Base-by-base conservation (phyloP, 768 basidiomycete genomes). In the Melanogaster broomeanus region DNA sequence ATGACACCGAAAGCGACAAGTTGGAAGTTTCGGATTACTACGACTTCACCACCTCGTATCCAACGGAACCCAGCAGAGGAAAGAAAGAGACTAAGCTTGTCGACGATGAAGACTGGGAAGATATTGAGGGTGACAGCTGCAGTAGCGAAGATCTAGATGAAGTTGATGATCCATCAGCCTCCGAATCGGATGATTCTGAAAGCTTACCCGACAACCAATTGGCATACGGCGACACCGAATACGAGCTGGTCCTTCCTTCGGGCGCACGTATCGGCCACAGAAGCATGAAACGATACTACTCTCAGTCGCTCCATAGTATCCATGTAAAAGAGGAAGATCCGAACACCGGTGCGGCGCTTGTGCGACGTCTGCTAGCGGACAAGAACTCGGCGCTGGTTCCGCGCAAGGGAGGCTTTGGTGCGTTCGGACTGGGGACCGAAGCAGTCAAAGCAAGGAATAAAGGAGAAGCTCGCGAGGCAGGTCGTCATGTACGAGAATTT, bases 401-500 rank as follows among this genome's bases (percentile, higher is more conserved):
- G 0, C 74, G 83, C 12, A 87, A 78, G 59, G 94, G 91, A 33
- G 94, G 90, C 2, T 92, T 84, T 55, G 94, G 95, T 22, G 92
- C 91, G 3, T 94, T 78, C 62, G 95, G 95, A 2, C 72, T 72
- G 10, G 93, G 92, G 2, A 85, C 81, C 8, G 82, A 92, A 28
- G 88, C 94, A 10, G 81, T 98, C 54, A 91, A 87, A 67, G 96
- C 93, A 19, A 79, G 93, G 45, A 98, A 98, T 73, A 80, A 79
- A n/a, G 97, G 97, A 2, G 96, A 98, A 73, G 97, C 97, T 13
- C 81, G 82, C 57, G 88, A 98, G 69, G 96, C 96, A 19, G 92
- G 87, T 13, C 80, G 91, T 41, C 91, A 95, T 69, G 80, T 91
- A 1, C 77, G 84, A 48, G 88, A 93, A 62, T 90, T 88, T 73